phyloP scores from a whole-genome alignment of 768 basidiomycete species.

The Leccinum rimulosum region DNA sequence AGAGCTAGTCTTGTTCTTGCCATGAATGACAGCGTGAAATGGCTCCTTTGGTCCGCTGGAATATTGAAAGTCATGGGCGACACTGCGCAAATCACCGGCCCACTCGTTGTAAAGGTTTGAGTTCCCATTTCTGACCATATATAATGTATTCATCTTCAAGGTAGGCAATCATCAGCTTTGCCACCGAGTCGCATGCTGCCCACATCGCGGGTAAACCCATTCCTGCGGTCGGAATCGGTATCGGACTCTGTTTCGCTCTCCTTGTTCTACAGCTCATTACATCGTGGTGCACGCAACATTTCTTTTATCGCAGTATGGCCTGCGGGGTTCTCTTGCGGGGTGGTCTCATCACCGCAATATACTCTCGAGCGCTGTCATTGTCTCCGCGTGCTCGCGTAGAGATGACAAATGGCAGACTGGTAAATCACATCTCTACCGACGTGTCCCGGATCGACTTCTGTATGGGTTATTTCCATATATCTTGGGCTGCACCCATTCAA shows the following conservation, averaged over 20 bases:
- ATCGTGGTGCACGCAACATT: constrained; percentile 57
- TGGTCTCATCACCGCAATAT: constrained; percentile 86
- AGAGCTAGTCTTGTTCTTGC: constrained; percentile 63
- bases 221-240: constrained; percentile 53
- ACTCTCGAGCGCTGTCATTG: constrained; percentile 70
- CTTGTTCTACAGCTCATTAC: constrained; percentile 64
- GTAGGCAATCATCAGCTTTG: constrained; percentile 71
- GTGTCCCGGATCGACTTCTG: constrained; percentile 91
- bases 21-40: constrained; percentile 74
- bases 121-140: background rate
- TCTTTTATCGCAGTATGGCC: constrained; percentile 14
- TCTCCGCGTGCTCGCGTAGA: constrained; percentile 76
- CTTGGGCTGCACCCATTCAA: constrained; percentile 44
- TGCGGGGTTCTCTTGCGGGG: constrained; percentile 80
- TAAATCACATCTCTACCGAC: constrained; percentile 56
- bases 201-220: constrained; percentile 36
- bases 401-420: constrained; percentile 68
- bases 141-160: background rate
- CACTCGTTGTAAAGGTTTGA: constrained; percentile 76
- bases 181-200: constrained; percentile 54
- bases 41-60: constrained; percentile 77
- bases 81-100: constrained; percentile 68
- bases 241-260: constrained; percentile 72
- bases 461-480: constrained; percentile 72
- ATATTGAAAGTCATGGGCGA: constrained; percentile 60